Evolutionary conservation across 768 basidiomycete genomes (phyloP).

Genomic region (Coprinellus micaceus): DNA sequence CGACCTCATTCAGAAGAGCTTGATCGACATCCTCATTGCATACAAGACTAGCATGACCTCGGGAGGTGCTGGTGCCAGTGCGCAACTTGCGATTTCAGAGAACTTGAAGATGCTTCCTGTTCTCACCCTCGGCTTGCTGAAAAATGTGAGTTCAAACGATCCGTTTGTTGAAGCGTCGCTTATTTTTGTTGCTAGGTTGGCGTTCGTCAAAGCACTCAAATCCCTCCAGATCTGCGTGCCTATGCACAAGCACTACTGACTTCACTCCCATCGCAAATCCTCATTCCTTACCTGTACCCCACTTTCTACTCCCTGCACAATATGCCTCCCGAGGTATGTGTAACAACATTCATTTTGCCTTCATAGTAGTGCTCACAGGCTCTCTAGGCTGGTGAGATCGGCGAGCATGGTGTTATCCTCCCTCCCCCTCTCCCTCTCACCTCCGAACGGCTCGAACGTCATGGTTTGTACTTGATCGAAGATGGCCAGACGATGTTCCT

Average conservation of each 20-base stretch:
- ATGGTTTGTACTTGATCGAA: slow-evolving; percentile 95
- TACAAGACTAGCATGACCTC: slow-evolving; percentile 98
- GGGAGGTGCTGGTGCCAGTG: slow-evolving; percentile 88
- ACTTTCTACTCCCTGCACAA: slow-evolving; percentile 94
- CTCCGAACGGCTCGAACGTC: slow-evolving; percentile 91
- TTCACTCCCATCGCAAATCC: slow-evolving; percentile 83
- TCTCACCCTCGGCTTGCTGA: slow-evolving; percentile 83
- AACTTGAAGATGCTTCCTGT: slow-evolving; percentile 95
- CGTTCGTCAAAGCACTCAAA: slow-evolving; percentile 92
- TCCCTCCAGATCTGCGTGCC: slow-evolving; percentile 92
- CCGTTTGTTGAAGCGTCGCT: neutral
- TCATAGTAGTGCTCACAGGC: slow-evolving; percentile 9
- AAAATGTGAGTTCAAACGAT: slow-evolving; percentile 65
- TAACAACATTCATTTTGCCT: slow-evolving; percentile 1
- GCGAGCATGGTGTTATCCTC: slow-evolving; percentile 83
- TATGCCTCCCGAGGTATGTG: slow-evolving; percentile 83
- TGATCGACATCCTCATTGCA: slow-evolving; percentile 78
- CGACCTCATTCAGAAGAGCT: slow-evolving; percentile 77
- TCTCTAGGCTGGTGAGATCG: slow-evolving; percentile 80
- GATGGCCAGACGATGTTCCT: slow-evolving; percentile 98
- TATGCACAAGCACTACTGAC: slow-evolving; percentile 93
- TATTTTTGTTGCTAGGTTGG: slow-evolving; percentile 59
- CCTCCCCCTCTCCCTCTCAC: slow-evolving; percentile 87
- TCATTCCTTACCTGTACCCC: slow-evolving; percentile 94
- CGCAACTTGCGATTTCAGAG: slow-evolving; percentile 87